Percentiles rank a stretch among this genome's conserved stretches.
phyloP scores from a whole-genome alignment of 2,329 filamentous ascomycete genomes.

The Teratosphaeria nubilosa region DNA sequence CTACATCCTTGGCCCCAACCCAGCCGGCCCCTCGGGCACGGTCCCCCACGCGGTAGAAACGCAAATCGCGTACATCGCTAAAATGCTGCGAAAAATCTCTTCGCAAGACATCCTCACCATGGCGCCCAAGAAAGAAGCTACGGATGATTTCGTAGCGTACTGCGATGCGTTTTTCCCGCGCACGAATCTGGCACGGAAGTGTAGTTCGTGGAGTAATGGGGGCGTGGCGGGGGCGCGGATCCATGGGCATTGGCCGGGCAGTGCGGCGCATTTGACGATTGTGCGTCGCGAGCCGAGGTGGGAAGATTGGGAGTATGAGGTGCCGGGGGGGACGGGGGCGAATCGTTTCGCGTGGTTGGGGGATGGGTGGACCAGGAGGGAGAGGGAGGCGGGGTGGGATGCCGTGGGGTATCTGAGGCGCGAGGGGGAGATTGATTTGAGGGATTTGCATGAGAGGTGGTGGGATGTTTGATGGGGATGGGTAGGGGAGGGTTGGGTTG shows the following conservation, averaged over 20 bases:
- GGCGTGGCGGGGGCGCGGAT: slow-evolving; percentile 20
- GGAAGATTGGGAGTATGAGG: slow-evolving; percentile 6
- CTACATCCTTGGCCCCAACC: slow-evolving; percentile 11
- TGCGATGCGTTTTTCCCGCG: slow-evolving; percentile 12
- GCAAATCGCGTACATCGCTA: slow-evolving; percentile 20
- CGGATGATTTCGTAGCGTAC: slow-evolving; percentile 23
- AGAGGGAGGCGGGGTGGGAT: background rate
- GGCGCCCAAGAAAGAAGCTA: slow-evolving; percentile 15
- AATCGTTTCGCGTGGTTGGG: slow-evolving; percentile 10
- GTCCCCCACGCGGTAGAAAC: slow-evolving; percentile 11
- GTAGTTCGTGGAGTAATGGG: slow-evolving; percentile 20
- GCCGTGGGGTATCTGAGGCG: background rate
- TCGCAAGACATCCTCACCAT: slow-evolving; percentile 20
- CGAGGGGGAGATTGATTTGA: background rate
- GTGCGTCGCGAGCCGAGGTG: slow-evolving; percentile 1
- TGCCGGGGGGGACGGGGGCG: background rate
- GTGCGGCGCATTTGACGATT: slow-evolving; percentile 11
- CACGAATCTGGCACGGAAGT: slow-evolving; percentile 6
- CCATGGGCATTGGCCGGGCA: slow-evolving; percentile 19
- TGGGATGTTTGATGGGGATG: background rate
- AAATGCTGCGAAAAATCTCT: slow-evolving; percentile 22
- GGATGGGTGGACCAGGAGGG: slow-evolving; percentile 5
- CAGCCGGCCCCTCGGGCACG: slow-evolving; percentile 14
- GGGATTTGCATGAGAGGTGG: background rate
- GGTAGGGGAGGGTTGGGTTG: background rate